A percentile compares a stretch with the other conserved stretches of the same genome.
Evolutionary conservation across 2,329 filamentous ascomycete species (phyloP).

Genomic region (Colletotrichum lini): DNA sequence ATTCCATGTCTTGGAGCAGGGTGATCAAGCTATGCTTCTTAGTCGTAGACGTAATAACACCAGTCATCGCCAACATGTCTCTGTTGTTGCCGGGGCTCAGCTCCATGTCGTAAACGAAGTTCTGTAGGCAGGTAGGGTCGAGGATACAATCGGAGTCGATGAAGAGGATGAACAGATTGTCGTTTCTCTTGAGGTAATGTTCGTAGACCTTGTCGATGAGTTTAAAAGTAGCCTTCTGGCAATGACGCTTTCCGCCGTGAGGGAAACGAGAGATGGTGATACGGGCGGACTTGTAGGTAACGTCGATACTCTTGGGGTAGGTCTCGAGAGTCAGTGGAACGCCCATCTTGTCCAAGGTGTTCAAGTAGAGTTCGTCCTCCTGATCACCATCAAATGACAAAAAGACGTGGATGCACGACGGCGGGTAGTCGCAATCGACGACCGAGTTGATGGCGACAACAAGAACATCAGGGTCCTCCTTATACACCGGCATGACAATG

Average conservation of each 20-base stretch:
- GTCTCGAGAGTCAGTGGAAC: conserved; percentile 82
- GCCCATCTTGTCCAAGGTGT: conserved; percentile 87
- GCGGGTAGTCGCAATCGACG: conserved; percentile 93
- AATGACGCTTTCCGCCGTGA: conserved; percentile 93
- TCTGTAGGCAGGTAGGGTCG: conserved; percentile 91
- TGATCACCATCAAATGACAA: conserved; percentile 94
- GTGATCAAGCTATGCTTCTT: conserved; percentile 91
- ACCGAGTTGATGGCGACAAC: conserved; percentile 91
- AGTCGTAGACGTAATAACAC: conserved; percentile 95
- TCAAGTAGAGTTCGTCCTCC: conserved; percentile 90
- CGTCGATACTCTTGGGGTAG: conserved; percentile 92
- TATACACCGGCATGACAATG: conserved; percentile 97
- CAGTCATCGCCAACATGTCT: conserved; percentile 98
- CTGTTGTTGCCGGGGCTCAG: conserved; percentile 91
- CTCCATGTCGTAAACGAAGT: conserved; percentile 99
- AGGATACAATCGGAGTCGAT: conserved; percentile 98
- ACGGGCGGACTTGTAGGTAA: conserved; percentile 84
- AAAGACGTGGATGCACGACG: conserved; percentile 93
- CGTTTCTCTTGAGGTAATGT: conserved; percentile 87
- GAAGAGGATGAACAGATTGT: conserved; percentile 95
- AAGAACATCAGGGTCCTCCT: conserved; percentile 87
- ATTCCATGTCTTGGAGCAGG: conserved; percentile 96
- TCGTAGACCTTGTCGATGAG: conserved; percentile 94
- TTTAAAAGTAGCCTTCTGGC: conserved; percentile 93
- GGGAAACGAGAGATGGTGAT: conserved; percentile 94